Conservation (phyloP, 2,329 filamentous ascomycete genomes). For the Xylogone sp. region DNA sequence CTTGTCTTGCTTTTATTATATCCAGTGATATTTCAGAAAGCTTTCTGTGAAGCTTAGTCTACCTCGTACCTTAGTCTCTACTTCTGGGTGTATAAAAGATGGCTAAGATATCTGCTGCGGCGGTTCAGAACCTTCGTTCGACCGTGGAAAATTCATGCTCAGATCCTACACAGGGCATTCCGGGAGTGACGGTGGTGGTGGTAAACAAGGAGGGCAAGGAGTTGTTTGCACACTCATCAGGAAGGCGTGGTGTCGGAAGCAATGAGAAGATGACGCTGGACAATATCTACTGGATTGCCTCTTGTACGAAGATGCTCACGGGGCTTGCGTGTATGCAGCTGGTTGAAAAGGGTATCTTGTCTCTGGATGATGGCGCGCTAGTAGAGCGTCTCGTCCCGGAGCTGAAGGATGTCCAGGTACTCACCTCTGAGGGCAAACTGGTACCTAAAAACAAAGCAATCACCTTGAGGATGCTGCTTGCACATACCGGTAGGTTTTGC, state of each 20-base stretch:
- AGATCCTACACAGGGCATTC: slow-evolving; percentile 35
- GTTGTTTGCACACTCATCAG: slow-evolving; percentile 42
- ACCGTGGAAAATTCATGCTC: slow-evolving; percentile 28
- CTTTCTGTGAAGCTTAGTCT: too few species aligned
- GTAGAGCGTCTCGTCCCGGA: slow-evolving; percentile 45
- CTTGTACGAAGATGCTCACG: slow-evolving; percentile 50
- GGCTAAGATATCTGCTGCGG: not conserved
- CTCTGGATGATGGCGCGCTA: slow-evolving; percentile 42
- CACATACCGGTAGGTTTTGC: slow-evolving; percentile 33
- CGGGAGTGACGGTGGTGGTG: slow-evolving; percentile 40
- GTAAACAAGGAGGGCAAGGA: slow-evolving; percentile 43
- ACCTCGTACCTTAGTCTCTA: too few species aligned
- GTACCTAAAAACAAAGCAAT: slow-evolving; percentile 40
- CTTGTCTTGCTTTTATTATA: too few species aligned
- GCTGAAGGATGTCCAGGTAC: slow-evolving; percentile 41
- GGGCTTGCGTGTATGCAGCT: slow-evolving; percentile 51
- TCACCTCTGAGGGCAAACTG: slow-evolving; percentile 32
- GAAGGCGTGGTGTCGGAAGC: slow-evolving; percentile 38
- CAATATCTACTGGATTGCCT: slow-evolving; percentile 55
- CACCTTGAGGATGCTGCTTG: slow-evolving; percentile 52
- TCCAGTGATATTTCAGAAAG: too few species aligned
- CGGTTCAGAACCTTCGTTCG: not conserved
- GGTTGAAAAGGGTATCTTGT: slow-evolving; percentile 43
- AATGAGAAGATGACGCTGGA: slow-evolving; percentile 53
- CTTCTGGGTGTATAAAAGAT: not conserved